Evolutionary conservation across 2,329 filamentous ascomycete genomes (phyloP), one percentile per base, ranked within the genome.

Genomic region (Rhynchosporium agropyri): DNA sequence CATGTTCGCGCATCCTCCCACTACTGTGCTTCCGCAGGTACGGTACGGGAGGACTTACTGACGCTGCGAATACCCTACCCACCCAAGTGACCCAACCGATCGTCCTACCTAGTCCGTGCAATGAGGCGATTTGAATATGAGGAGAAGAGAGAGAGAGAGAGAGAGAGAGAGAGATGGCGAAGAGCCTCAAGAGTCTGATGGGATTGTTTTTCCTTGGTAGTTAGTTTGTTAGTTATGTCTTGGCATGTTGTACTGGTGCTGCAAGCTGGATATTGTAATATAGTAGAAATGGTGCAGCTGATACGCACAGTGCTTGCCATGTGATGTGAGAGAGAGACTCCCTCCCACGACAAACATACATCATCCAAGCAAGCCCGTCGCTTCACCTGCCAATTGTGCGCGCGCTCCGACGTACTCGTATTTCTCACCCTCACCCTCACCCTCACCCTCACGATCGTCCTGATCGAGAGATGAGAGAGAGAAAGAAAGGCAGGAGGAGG

Each of bases 351-450:
- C 20, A 20, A 20, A 20, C 20, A 20, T 20, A 20, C 20, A 20
- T 20, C 20, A 20, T 1, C 20, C 20, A 20, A 28, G 42, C 51
- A 42, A 42, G 33, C 51, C n/a, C 31, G 31, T 29, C 33, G 15
- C 33, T 36, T 36, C 6, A 36, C 28, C 26, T 57, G 40, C 54
- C 54, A 43, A 57, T 57, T 33, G 36, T 57, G 54, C 54, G 42
- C 31, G 45, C 40, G 29, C 5, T 6, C 33, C 6, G 33, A 36
- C 9, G 20, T 20, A 20, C 20, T 20, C 1, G 20, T 20, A 20
- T 20, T 20, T 20, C 20, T 1, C 20, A 20, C 20, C 1, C 20
- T 20, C 20, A 20, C 20, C 20, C 20, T 20, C 20, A 20, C 9
- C 33, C 33, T 1, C 33, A 36, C 29, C 38, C 29, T 57, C 40